These are phyloP conservation scores for Pyrenophora seminiperda DNA, from an alignment of 2,329 filamentous ascomycete genomes.

Conservation along the genomic window DNA sequence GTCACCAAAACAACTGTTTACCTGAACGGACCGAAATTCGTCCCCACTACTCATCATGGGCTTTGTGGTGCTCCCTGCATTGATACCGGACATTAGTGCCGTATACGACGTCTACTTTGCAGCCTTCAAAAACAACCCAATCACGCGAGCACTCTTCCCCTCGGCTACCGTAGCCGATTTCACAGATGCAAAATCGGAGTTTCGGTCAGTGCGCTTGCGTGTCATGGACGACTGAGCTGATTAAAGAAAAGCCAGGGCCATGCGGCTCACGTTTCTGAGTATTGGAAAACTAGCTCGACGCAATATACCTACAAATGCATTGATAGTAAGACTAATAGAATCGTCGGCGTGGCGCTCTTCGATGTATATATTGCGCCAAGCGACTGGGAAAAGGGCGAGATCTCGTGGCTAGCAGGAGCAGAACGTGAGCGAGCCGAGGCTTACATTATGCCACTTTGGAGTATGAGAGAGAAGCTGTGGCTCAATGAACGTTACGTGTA, in stretches of 20 bases:
- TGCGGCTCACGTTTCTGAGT: slow-evolving; percentile 50
- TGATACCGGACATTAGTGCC: slow-evolving; percentile 54
- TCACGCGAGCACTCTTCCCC: slow-evolving; percentile 54
- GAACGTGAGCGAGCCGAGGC: slow-evolving; percentile 53
- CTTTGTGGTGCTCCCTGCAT: slow-evolving; percentile 53
- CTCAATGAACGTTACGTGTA: slow-evolving; percentile 29
- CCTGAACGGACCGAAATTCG: background rate
- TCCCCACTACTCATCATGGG: slow-evolving; percentile 21
- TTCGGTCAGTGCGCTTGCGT: slow-evolving; percentile 20
- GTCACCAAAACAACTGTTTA: background rate
- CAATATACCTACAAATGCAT: slow-evolving; percentile 58
- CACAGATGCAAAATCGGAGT: slow-evolving; percentile 28
- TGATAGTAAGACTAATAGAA: slow-evolving; percentile 51
- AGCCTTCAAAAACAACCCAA: slow-evolving; percentile 52
- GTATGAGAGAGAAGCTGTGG: slow-evolving; percentile 29
- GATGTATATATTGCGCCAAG: slow-evolving; percentile 53
- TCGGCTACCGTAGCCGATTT: slow-evolving; percentile 27
- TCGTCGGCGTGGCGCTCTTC: slow-evolving; percentile 56
- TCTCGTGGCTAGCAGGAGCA: slow-evolving; percentile 55
- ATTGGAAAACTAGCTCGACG: slow-evolving; percentile 45
- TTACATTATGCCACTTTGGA: slow-evolving; percentile 49
- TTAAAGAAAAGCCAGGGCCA: slow-evolving; percentile 47
- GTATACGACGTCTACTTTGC: slow-evolving; percentile 57
- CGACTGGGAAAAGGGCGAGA: slow-evolving; percentile 53
- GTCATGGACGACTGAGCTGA: slow-evolving; percentile 10